Evolutionary conservation across 495 filamentous ascomycete genomes (phyloP).

Genomic region (Lasiosphaeriaceae sp.): DNA sequence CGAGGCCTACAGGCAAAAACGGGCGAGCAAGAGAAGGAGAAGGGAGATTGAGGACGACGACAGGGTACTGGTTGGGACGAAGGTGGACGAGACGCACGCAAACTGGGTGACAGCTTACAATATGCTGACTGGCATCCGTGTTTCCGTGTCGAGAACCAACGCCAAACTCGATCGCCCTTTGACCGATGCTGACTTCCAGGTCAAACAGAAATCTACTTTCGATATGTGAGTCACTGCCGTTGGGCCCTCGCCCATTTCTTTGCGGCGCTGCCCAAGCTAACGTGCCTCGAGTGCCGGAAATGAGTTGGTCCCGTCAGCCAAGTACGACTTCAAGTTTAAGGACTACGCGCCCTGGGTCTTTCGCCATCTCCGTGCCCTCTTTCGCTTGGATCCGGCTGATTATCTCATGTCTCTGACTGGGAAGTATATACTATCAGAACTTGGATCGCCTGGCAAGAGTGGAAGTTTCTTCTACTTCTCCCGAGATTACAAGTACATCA

Average conservation of each 20-base stretch:
- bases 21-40: conserved; percentile 74
- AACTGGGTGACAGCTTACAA: conserved; percentile 99
- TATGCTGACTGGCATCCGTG: conserved; percentile 98
- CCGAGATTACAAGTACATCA: conserved; percentile 99
- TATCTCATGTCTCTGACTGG: conserved; percentile 98
- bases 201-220: conserved; percentile 96
- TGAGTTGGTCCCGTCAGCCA: conserved; percentile 94
- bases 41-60: conserved; percentile 93
- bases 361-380: conserved; percentile 82
- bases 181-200: conserved; percentile 85
- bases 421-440: conserved; percentile 96
- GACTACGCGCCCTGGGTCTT: conserved; percentile 99
- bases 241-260: background rate
- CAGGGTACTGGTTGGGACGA: conserved; percentile 90
- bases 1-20: conserved; percentile 84
- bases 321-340: conserved; percentile 99
- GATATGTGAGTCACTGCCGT: conserved; percentile 59
- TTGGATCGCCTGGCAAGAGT: conserved; percentile 96
- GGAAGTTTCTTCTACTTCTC: conserved; percentile 99
- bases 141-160: conserved; percentile 92
- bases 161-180: conserved; percentile 90
- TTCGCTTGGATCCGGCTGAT: conserved; percentile 90
- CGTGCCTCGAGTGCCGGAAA: conserved; percentile 69
- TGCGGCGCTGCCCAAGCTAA: conserved; percentile 1
- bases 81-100: conserved; percentile 94